Percentiles rank a stretch among this genome's conserved stretches.
These are phyloP conservation scores for Colletotrichum sp. DNA, from an alignment of 2,329 filamentous ascomycete species.

Conservation along the genomic window DNA sequence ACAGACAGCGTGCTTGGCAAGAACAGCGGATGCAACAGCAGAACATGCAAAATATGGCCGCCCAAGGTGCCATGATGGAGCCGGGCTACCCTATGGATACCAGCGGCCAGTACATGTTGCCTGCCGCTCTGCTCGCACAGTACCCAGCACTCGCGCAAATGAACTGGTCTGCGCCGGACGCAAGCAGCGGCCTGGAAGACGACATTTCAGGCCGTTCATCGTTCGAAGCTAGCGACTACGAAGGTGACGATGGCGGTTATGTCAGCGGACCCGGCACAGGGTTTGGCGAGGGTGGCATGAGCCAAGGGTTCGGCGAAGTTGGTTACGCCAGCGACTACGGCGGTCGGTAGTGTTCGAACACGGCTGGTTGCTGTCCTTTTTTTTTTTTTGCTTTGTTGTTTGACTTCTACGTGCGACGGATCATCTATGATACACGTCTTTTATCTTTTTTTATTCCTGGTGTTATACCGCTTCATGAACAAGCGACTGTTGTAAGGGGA, in stretches of 20 bases:
- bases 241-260: constrained; percentile 74
- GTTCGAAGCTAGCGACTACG: constrained; percentile 82
- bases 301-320: constrained; percentile 59
- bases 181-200: constrained; percentile 76
- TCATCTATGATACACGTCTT: neutral
- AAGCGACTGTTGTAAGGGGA: constrained; percentile 12
- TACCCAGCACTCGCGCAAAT: constrained; percentile 92
- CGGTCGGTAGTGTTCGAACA: constrained; percentile 35
- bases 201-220: constrained; percentile 81
- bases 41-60: constrained; percentile 64
- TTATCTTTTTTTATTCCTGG: neutral
- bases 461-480: constrained; percentile 5
- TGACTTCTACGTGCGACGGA: neutral
- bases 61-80: constrained; percentile 62
- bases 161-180: constrained; percentile 74
- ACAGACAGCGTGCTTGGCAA: constrained; percentile 77
- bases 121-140: constrained; percentile 85
- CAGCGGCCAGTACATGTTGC: constrained; percentile 70
- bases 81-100: constrained; percentile 63
- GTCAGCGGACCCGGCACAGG: constrained; percentile 67
- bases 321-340: constrained; percentile 60
- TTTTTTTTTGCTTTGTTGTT: neutral
- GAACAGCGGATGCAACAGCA: constrained; percentile 74
- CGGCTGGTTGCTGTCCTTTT: neutral
- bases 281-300: constrained; percentile 61